A percentile compares a stretch with the other conserved stretches of the same genome.
Evolutionary conservation across 108 stramenopile genomes (phyloP).

Genomic region (Skeletonema potamos): DNA sequence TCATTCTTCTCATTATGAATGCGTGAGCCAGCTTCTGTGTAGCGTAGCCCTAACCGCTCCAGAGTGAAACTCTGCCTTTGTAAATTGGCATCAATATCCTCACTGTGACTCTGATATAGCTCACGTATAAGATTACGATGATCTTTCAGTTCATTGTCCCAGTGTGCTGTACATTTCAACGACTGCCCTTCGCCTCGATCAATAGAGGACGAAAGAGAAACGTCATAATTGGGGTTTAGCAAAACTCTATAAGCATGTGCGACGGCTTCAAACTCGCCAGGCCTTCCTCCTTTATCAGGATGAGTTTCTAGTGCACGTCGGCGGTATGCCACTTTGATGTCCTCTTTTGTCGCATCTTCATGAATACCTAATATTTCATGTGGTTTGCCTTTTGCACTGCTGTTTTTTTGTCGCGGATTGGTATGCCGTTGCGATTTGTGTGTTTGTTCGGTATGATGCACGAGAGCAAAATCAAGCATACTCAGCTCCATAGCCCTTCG

Average conservation of each 20-base stretch:
- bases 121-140: constrained; percentile 58
- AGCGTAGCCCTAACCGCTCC: constrained; percentile 34
- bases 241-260: constrained; percentile 41
- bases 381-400: constrained; percentile 14
- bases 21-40: constrained; percentile 50
- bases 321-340: constrained; percentile 53
- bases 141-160: constrained; percentile 59
- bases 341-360: constrained; percentile 15
- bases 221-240: constrained; percentile 24
- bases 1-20: constrained; percentile 55
- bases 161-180: constrained; percentile 50
- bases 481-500: constrained; percentile 60
- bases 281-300: constrained; percentile 60
- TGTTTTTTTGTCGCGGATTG: not conserved
- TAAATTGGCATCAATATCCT: constrained; percentile 38
- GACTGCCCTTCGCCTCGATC: not conserved
- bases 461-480: constrained; percentile 63
- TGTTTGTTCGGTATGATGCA: constrained; percentile 5
- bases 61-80: constrained; percentile 29
- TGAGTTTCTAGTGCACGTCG: constrained; percentile 52
- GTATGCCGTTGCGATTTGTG: constrained; percentile 5
- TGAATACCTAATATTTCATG: constrained; percentile 38
- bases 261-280: constrained; percentile 36
- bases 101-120: constrained; percentile 52
- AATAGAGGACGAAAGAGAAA: not conserved